These are phyloP conservation scores for Leccinum boreale DNA, from an alignment of 768 basidiomycete genomes.

Conservation along the genomic window DNA sequence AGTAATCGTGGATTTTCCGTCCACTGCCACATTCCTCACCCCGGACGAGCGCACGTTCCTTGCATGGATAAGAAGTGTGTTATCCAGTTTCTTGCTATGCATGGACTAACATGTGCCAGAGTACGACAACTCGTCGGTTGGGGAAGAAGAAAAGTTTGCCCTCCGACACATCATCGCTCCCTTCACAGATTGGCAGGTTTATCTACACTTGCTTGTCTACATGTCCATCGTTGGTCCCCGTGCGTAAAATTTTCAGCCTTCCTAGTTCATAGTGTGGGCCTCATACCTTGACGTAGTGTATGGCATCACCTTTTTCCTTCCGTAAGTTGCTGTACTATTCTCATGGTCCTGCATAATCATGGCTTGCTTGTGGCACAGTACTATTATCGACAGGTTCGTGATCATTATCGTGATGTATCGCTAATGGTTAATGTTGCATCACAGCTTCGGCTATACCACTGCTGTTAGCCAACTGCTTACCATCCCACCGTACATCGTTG, in stretches of 20 bases:
- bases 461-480: slow-evolving; percentile 63
- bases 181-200: slow-evolving; percentile 61
- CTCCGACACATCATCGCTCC: slow-evolving; percentile 51
- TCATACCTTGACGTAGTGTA: slow-evolving; percentile 42
- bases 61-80: slow-evolving; percentile 17
- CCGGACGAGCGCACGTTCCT: slow-evolving; percentile 16
- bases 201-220: slow-evolving; percentile 9
- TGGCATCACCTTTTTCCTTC: slow-evolving; percentile 68
- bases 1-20: slow-evolving; percentile 56
- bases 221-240: slow-evolving; percentile 58
- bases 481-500: slow-evolving; percentile 63
- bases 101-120: slow-evolving; percentile 49
- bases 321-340: slow-evolving; percentile 41
- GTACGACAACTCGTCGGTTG: slow-evolving; percentile 28
- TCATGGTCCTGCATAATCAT: neutral
- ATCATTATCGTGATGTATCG: neutral
- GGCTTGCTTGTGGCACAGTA: neutral
- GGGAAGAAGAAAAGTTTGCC: slow-evolving; percentile 53
- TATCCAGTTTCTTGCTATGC: slow-evolving; percentile 31
- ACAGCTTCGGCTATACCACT: slow-evolving; percentile 56
- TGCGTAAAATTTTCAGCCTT: slow-evolving; percentile 33
- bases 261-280: neutral
- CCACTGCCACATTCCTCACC: slow-evolving; percentile 17
- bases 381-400: neutral
- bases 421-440: slow-evolving; percentile 1